These are phyloP conservation scores for cucumber (Cucumis sativus) DNA, from an alignment of 306 rosid genomes.

Conservation along the genomic window Cucumber_9930_V3 NC_026660.2:1979001-1979500, in stretches of 20 bases:
- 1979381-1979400: background rate
- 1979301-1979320: slow-evolving; percentile 99
- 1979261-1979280: slow-evolving; percentile 97
- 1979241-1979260: slow-evolving; percentile 92
- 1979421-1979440: slow-evolving; percentile 90
- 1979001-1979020: background rate
- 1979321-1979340: slow-evolving; percentile 8
- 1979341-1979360: background rate
- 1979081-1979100: background rate
- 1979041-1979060: too few relatives aligned
- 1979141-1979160: background rate
- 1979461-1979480: slow-evolving; percentile 78
- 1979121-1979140: background rate
- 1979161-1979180: background rate
- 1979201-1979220: background rate
- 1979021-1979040: too few relatives aligned
- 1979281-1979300: slow-evolving; percentile 96
- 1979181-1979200: background rate
- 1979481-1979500: slow-evolving; percentile 72
- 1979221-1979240: background rate
- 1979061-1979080: too few relatives aligned
- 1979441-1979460: slow-evolving; percentile 74
- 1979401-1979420: slow-evolving; percentile 54
- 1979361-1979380: background rate
- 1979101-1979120: background rate